Evolutionary conservation across 345 rosid species (phyloP), one percentile per base, ranked within the genome.

Genomic region (Citrus unshiu): DNA sequence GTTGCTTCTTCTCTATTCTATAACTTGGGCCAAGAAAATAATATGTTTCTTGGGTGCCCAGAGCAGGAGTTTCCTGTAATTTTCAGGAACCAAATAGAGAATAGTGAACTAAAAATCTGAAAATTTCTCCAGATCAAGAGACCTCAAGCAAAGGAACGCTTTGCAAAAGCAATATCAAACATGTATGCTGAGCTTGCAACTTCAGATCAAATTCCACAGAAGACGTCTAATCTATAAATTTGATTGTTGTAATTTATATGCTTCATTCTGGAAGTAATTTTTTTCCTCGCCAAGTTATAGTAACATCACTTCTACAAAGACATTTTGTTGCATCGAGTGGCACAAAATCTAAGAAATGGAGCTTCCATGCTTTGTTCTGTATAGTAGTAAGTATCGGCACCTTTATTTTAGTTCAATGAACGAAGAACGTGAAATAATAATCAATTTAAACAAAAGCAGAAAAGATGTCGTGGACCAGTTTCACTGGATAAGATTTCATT

Each of bases 111-210:
- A 8, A 54, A 54, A 51, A 60, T 39, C 6, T 29, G 7, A 37
- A 13, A 22, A 18, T 37, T 25, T n/a, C 49, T 78, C 68, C 88
- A 93, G 98, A 80, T 95, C 81, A 95, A 95, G 88, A 85, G 98
- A 81, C 93, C 93, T 57, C 98, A 92, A 81, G 97, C 98, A 1
- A 91, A 90, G 86, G 92, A 78, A 24, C 84, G 84, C 83, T 95
- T 88, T 74, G 93, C 85, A 21, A 85, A 88, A 69, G 91, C 91
- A 58, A 90, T 93, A 82, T 77, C 92, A 58, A 81, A 83, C 70
- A 93, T 93, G 98, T 92, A 95, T 29, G 83, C 83, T 0, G 92
- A 90, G 70, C 91, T 90, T 37, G 83, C 93, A 5, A 54, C 84
- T 4, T 80, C 70, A 3, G 86, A 88, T 60, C 79, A 83, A 0